Evolutionary conservation across 768 basidiomycete genomes (phyloP).

Genomic region (Cytidiella melzeri): DNA sequence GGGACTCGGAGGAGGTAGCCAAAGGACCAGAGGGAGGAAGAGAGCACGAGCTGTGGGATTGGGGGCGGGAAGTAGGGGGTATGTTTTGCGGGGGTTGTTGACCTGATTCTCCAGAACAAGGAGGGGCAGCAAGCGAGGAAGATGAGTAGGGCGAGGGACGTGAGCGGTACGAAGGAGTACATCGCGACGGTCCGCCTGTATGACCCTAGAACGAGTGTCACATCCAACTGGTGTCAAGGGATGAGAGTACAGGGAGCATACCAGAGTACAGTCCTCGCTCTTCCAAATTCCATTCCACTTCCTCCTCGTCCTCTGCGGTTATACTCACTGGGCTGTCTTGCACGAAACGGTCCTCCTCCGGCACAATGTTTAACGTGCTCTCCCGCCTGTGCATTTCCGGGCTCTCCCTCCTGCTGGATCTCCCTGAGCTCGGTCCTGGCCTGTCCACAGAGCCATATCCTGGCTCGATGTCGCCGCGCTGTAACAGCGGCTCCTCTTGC

Average conservation of each 20-base stretch:
- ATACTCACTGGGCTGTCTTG: not conserved
- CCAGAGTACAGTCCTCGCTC: conserved; percentile 46
- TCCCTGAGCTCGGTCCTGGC: not conserved
- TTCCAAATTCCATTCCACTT: conserved; percentile 38
- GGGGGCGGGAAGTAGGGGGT: conserved; percentile 52
- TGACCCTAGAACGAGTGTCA: conserved; percentile 42
- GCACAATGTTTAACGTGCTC: conserved; percentile 22
- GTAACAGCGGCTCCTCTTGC: no score
- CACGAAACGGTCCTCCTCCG: conserved; percentile 18
- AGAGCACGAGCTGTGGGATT: conserved; percentile 56
- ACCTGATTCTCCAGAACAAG: conserved; percentile 36
- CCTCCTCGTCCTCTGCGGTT: conserved; percentile 27
- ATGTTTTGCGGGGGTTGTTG: conserved; percentile 30
- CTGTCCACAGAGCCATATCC: conserved; percentile 7
- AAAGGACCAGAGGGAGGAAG: conserved; percentile 56
- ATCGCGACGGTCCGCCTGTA: conserved; percentile 49
- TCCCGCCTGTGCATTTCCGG: conserved; percentile 22
- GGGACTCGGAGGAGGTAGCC: conserved; percentile 48
- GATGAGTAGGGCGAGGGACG: conserved; percentile 40
- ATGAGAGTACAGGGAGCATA: conserved; percentile 25
- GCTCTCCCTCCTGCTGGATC: conserved; percentile 16
- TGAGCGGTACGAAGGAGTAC: conserved; percentile 56
- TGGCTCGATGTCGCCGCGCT: no score
- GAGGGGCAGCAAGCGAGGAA: conserved; percentile 45
- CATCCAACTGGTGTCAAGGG: no score